Evolutionary conservation across 2,329 filamentous ascomycete species (phyloP).

Genomic region (Massarina eburnea): DNA sequence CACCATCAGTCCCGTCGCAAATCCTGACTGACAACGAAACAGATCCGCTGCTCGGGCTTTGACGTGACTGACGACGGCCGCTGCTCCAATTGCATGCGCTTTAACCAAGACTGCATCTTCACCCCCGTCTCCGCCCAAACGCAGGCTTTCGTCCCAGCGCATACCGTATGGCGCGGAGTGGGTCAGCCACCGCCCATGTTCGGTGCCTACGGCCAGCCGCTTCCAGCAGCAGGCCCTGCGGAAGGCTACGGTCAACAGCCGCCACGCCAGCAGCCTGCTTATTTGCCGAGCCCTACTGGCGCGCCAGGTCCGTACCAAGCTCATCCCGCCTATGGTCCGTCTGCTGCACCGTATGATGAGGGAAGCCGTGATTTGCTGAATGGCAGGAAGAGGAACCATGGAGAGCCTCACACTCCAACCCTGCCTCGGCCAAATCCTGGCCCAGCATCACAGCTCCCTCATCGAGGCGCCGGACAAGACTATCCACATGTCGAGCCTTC

Average conservation of each 20-base stretch:
- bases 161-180: conserved; percentile 60
- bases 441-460: conserved; percentile 44
- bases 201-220: conserved; percentile 54
- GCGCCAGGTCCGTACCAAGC: conserved; percentile 43
- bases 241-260: conserved; percentile 41
- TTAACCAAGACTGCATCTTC: conserved; percentile 77
- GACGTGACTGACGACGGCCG: conserved; percentile 71
- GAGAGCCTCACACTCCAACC: conserved; percentile 55
- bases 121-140: conserved; percentile 74
- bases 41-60: conserved; percentile 78
- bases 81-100: conserved; percentile 72
- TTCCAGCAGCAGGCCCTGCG: conserved; percentile 42
- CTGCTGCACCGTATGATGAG: conserved; percentile 42
- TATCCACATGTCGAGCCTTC: conserved; percentile 49
- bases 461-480: conserved; percentile 36
- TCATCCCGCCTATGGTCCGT: conserved; percentile 35
- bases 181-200: conserved; percentile 53
- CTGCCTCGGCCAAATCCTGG: conserved; percentile 52
- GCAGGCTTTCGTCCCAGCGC: conserved; percentile 72
- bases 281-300: conserved; percentile 48
- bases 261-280: conserved; percentile 41
- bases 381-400: conserved; percentile 50
- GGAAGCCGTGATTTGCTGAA: conserved; percentile 41
- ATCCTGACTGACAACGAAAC: conserved; percentile 18
- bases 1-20: too few species aligned